Evolutionary conservation across 768 basidiomycete species (phyloP), one percentile per base, ranked within the genome.

Genomic region (Leccinum uliginosum): DNA sequence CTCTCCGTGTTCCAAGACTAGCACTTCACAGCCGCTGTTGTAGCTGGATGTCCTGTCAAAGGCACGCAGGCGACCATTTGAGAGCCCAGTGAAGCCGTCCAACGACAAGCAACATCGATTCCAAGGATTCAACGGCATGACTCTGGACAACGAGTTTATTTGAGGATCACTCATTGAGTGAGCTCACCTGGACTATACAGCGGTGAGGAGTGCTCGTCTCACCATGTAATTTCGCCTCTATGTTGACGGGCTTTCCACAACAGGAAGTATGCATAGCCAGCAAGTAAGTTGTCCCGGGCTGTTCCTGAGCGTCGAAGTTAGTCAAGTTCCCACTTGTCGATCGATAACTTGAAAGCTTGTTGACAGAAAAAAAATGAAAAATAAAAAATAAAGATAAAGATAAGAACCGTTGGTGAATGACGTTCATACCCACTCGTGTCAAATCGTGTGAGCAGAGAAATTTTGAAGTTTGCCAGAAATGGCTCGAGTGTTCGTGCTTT

Each of bases 81-180:
- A 46, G 12, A 21, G 14, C 15, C 49, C 8, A 23, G 40, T 32
- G 17, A 27, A 19, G 50, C 27, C 23, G 12, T 52, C 54, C 29
- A 19, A 19, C 9, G 19, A 38, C 47, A 44, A 45, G 51, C 15
- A 51, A 27, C 14, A 38, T 40, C 29, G 14, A 24, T 53, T 53
- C 45, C 50, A 30, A 52, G 40, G 32, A 43, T 30, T 21, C 38
- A 52, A 44, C 11, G 21, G 34, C 43, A 54, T 47, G 38, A 21
- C 9, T 26, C 43, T 40, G 48, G 19, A 44, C 47, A 55, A 32
- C 43, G 34, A 51, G 8, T 45, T 38, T 19, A 49, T 47, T 55
- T 56, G 30, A 29, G 19, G 17, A 49, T 59, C 38, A 51, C 52
- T 24, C 27, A 27, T 59, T 40, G 51, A 59, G 57, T 26, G 45